Evolutionary conservation across 176 grass and related monocot species (phyloP), one percentile per base, ranked within the genome.

Genomic region (Ananas comosus): DNA sequence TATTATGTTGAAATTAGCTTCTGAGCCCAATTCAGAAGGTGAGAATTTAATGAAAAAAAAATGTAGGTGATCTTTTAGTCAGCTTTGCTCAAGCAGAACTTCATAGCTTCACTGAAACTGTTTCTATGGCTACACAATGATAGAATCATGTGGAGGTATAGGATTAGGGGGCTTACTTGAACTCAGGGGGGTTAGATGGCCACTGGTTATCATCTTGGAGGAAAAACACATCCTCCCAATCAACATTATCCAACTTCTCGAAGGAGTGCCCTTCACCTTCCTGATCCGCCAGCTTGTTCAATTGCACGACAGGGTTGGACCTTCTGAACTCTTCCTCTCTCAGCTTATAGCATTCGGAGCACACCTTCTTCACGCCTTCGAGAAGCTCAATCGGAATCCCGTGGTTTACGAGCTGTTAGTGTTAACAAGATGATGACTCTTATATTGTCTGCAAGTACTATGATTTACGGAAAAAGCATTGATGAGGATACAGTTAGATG

Each of bases 161-260:
- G 33, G 33, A 42, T 42, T 14, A 28, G 12, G 18, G 12, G 25
- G 10, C 1, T 67, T n/a, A 67, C 65, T 83, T 80, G 85, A 83
- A 83, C 65, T 33, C 69, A 10, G 58, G 73, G 17, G 81, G 85
- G 51, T 73, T 47, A 11, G 77, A 88, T 0, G 81, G 85, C 85
- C 85, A 83, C 68, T 80, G 64, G 85, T 48, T 66, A 2, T 59
- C 70, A 59, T 83, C 81, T 50, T 80, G 69, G 69, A 83, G 82
- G 85, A 49, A 80, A 81, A 83, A 88, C 77, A 80, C 79, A 74
- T 88, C 85, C 70, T 83, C 85, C 85, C 77, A 88, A 28, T 88
- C 85, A 57, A 88, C 76, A 74, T 88, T 74, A 54, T 83, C 77
- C 65, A 88, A 69, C 3, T 77, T 68, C 2, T 65, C 11, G 18